Conservation (phyloP, 2,329 filamentous ascomycete species). For the Ceratocystis harringtonii region DNA sequence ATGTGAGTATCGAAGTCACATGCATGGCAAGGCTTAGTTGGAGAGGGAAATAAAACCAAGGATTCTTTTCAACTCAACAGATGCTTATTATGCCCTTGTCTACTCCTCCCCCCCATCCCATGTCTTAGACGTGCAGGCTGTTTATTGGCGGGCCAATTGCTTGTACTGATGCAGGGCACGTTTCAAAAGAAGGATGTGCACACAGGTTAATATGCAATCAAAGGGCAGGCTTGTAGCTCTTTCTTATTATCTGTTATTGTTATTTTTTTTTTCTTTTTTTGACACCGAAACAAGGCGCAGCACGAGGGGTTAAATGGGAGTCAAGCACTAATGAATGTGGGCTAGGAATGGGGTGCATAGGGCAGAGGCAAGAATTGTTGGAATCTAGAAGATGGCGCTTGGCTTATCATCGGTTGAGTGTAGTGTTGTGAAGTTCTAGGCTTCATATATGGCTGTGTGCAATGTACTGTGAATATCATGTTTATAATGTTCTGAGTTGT, state of each 20-base stretch:
- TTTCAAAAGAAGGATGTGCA: constrained; percentile 5
- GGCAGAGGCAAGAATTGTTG: too few species aligned
- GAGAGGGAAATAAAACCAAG: too few species aligned
- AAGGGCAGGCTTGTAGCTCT: neutral
- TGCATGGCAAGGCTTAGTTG: neutral
- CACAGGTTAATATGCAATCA: neutral
- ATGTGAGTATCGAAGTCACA: neutral
- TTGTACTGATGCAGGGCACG: neutral
- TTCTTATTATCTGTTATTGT: too few species aligned
- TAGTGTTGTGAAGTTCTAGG: too few species aligned
- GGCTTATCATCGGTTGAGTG: too few species aligned
- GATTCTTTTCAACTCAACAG: too few species aligned
- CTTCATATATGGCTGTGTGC: too few species aligned
- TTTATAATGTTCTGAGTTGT: too few species aligned
- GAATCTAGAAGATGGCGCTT: too few species aligned
- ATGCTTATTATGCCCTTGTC: too few species aligned
- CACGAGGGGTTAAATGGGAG: neutral
- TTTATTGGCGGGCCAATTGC: neutral
- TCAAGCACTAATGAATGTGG: neutral
- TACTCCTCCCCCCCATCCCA: too few species aligned
- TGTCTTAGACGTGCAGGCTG: neutral
- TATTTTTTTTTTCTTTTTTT: neutral
- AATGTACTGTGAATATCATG: too few species aligned
- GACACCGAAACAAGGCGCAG: neutral
- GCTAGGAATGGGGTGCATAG: neutral